Percentiles rank a stretch among this genome's conserved stretches.
phyloP scores from a whole-genome alignment of 306 rosid species.

The Abrus precatorius region DNA sequence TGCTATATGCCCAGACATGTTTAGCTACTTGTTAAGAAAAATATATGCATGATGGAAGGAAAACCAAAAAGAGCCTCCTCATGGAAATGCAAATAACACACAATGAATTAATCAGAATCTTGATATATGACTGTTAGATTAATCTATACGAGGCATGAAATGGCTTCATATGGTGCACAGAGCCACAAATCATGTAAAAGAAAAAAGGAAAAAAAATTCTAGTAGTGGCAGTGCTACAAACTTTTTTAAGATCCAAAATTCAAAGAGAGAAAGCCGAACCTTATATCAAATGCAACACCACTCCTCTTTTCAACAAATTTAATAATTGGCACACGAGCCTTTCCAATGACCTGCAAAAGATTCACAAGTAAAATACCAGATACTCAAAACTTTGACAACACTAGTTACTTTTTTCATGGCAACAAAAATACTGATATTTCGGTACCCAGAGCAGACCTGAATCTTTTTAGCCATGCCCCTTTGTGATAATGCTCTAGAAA shows the following conservation, averaged over 20 bases:
- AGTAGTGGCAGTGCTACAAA: too few relatives aligned
- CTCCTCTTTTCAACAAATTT: conserved; percentile 88
- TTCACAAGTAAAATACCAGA: conserved; percentile 39
- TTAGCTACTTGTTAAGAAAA: conserved; percentile 30
- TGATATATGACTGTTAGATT: conserved; percentile 2
- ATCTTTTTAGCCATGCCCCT: conserved; percentile 85
- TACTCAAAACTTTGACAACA: conserved; percentile 1
- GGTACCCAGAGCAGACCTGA: conserved; percentile 60
- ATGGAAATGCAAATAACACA: conserved; percentile 32
- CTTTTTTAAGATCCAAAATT: conserved; percentile 3
- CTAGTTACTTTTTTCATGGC: neutral
- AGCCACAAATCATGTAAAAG: conserved; percentile 1
- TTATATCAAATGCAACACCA: conserved; percentile 86
- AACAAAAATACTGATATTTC: conserved; percentile 20
- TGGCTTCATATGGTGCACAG: conserved; percentile 7
- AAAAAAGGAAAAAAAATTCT: neutral
- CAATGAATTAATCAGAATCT: conserved; percentile 1
- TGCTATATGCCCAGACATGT: neutral
- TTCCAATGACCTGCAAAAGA: conserved; percentile 81
- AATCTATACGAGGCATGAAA: neutral
- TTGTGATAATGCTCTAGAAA: conserved; percentile 92
- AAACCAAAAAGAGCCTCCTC: neutral
- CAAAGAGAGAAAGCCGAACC: conserved; percentile 57
- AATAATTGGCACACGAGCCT: conserved; percentile 96
- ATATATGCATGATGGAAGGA: neutral